A percentile compares a stretch with the other conserved stretches of the same genome.
Conservation (phyloP, 768 basidiomycete species). For the Dendrothele bispora region DNA sequence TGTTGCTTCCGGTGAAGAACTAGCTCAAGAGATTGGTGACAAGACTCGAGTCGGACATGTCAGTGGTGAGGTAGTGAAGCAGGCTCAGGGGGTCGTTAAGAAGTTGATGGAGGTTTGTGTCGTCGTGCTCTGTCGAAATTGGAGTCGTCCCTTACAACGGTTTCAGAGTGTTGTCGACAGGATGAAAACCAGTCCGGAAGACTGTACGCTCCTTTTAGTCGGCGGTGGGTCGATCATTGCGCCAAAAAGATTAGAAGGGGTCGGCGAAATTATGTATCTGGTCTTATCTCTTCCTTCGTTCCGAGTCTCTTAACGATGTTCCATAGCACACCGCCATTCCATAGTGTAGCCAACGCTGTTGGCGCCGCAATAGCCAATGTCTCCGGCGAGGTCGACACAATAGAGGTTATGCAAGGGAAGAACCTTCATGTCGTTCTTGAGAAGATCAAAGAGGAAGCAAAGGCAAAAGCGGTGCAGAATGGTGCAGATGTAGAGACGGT, state of each 20-base stretch:
- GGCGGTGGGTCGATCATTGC: slow-evolving; percentile 66
- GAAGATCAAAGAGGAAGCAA: slow-evolving; percentile 37
- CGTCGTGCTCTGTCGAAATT: background rate
- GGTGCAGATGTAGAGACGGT: slow-evolving; percentile 44
- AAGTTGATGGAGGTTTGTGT: slow-evolving; percentile 24
- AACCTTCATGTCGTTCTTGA: slow-evolving; percentile 31
- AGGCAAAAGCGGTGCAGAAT: slow-evolving; percentile 41
- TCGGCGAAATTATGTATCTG: slow-evolving; percentile 35
- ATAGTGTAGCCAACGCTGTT: slow-evolving; percentile 62
- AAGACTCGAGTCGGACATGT: slow-evolving; percentile 13
- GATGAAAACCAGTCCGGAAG: slow-evolving; percentile 65
- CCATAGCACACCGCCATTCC: slow-evolving; percentile 27
- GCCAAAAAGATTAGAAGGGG: slow-evolving; percentile 50
- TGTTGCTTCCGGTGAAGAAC: slow-evolving; percentile 35
- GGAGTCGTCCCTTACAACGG: slow-evolving; percentile 22
- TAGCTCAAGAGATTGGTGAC: slow-evolving; percentile 19
- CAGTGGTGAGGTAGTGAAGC: slow-evolving; percentile 9
- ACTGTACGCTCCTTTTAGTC: slow-evolving; percentile 59
- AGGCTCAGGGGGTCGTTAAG: slow-evolving; percentile 16
- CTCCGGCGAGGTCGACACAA: slow-evolving; percentile 45
- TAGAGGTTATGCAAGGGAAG: slow-evolving; percentile 36
- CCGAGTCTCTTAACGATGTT: background rate
- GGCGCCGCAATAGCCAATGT: slow-evolving; percentile 50
- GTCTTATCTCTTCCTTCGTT: background rate
- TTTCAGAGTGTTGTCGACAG: slow-evolving; percentile 53